These are phyloP conservation scores for Penicillium sp. DNA, from an alignment of 2,329 filamentous ascomycete genomes.

Conservation along the genomic window DNA sequence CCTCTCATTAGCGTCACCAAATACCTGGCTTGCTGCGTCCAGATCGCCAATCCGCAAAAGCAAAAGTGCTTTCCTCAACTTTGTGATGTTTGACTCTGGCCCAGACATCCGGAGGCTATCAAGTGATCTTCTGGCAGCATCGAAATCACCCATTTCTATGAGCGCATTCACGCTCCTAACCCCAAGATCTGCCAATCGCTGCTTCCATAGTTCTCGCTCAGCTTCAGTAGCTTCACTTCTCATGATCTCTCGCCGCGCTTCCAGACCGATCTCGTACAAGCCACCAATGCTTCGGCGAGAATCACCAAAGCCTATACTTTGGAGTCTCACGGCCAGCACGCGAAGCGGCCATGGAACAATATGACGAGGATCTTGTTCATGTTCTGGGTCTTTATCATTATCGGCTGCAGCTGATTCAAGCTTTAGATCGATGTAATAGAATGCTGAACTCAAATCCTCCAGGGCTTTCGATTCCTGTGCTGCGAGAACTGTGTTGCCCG, in stretches of 20 bases:
- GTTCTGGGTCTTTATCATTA: conserved; percentile 61
- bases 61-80: conserved; percentile 58
- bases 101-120: conserved; percentile 49
- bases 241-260: conserved; percentile 64
- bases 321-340: conserved; percentile 76
- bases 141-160: conserved; percentile 73
- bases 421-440: conserved; percentile 42
- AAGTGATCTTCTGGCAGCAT: conserved; percentile 73
- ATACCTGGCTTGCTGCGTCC: conserved; percentile 59
- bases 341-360: conserved; percentile 86
- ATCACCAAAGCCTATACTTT: conserved; percentile 83
- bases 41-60: conserved; percentile 78
- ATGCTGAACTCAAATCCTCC: conserved; percentile 60
- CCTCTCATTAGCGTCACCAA: conserved; percentile 44
- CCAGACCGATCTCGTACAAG: conserved; percentile 81
- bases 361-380: conserved; percentile 63
- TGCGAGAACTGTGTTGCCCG: conserved; percentile 68
- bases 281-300: conserved; percentile 80
- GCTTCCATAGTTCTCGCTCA: conserved; percentile 65
- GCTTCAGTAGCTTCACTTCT: conserved; percentile 52
- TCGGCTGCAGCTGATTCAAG: conserved; percentile 24
- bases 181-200: conserved; percentile 71
- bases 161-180: conserved; percentile 55
- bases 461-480: conserved; percentile 62
- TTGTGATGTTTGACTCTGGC: conserved; percentile 28